Conservation (phyloP, 169 alveolate genomes). For the Cyclospora cayetanensis region DNA sequence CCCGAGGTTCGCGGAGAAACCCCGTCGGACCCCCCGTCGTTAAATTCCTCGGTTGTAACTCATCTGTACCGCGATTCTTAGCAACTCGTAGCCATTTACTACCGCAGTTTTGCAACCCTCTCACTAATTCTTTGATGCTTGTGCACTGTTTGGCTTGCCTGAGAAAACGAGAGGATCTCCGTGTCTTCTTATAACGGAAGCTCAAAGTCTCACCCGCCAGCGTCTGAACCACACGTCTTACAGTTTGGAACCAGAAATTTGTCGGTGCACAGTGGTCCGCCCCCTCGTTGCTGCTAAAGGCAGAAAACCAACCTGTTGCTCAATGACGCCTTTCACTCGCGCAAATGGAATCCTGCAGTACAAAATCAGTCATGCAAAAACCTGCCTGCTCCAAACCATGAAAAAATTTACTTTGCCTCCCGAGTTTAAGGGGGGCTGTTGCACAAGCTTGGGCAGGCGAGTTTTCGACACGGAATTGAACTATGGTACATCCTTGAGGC, state of each 20-base stretch:
- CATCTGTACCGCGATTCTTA: too few species aligned
- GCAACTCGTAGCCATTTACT: too few species aligned
- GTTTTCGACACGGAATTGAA: background rate
- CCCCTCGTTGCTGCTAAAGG: background rate
- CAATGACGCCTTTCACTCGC: conserved; percentile 86
- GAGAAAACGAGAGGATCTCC: conserved; percentile 85
- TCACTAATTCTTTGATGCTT: too few species aligned
- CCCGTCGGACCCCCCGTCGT: too few species aligned
- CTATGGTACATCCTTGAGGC: too few species aligned
- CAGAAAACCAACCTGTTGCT: conserved; percentile 77
- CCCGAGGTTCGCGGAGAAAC: too few species aligned
- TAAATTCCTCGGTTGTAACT: background rate
- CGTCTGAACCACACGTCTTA: conserved; percentile 72
- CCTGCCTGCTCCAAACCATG: too few species aligned
- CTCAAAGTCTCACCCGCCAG: conserved; percentile 87
- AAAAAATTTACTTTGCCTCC: too few species aligned
- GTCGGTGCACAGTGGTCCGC: background rate
- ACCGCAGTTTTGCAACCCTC: too few species aligned
- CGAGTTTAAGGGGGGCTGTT: background rate
- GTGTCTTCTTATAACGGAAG: conserved; percentile 84
- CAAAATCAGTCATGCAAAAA: background rate
- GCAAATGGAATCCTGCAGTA: conserved; percentile 86
- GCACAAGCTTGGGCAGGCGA: background rate
- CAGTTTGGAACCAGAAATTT: background rate
- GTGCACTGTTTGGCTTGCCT: conserved; percentile 67